A percentile compares a stretch with the other conserved stretches of the same genome.
Conservation (phyloP, 768 basidiomycete genomes). For the Floccularia luteovirens region DNA sequence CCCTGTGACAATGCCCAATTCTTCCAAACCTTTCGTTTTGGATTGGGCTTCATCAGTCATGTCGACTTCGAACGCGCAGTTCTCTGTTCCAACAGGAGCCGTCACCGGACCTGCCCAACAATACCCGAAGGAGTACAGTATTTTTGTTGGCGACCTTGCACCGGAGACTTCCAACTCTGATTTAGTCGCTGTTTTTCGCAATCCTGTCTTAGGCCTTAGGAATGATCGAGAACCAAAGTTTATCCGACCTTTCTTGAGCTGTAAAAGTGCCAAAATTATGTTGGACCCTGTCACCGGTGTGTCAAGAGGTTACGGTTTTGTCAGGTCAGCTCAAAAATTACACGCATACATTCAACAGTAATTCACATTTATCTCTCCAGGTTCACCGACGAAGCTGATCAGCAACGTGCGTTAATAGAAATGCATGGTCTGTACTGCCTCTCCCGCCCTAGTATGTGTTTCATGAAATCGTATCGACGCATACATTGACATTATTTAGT, state of each 20-base stretch:
- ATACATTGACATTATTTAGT: constrained; percentile 41
- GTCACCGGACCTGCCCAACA: constrained; percentile 35
- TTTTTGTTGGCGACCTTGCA: constrained; percentile 91
- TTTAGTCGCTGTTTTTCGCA: constrained; percentile 87
- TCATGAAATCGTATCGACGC: constrained; percentile 10
- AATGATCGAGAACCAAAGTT: constrained; percentile 86
- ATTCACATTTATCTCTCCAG: too few relatives aligned
- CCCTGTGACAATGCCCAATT: constrained; percentile 78
- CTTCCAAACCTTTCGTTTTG: constrained; percentile 71
- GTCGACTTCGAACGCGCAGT: constrained; percentile 20
- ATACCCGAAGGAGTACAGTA: constrained; percentile 82
- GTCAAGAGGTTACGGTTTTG: constrained; percentile 89
- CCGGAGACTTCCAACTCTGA: constrained; percentile 94
- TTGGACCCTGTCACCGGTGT: constrained; percentile 85
- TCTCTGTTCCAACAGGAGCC: constrained; percentile 21
- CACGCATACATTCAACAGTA: too few relatives aligned
- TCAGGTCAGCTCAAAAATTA: constrained; percentile 53
- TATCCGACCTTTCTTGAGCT: constrained; percentile 82
- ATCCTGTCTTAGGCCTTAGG: constrained; percentile 78
- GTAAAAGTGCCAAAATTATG: constrained; percentile 96
- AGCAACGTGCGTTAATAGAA: constrained; percentile 83
- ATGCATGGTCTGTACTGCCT: constrained; percentile 90
- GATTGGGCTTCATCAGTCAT: constrained; percentile 57
- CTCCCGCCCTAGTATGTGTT: constrained; percentile 73
- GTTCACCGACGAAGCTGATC: constrained; percentile 84